Evolutionary conservation across 768 basidiomycete genomes (phyloP).

Genomic region (Cystofilobasidium bisporidii): DNA sequence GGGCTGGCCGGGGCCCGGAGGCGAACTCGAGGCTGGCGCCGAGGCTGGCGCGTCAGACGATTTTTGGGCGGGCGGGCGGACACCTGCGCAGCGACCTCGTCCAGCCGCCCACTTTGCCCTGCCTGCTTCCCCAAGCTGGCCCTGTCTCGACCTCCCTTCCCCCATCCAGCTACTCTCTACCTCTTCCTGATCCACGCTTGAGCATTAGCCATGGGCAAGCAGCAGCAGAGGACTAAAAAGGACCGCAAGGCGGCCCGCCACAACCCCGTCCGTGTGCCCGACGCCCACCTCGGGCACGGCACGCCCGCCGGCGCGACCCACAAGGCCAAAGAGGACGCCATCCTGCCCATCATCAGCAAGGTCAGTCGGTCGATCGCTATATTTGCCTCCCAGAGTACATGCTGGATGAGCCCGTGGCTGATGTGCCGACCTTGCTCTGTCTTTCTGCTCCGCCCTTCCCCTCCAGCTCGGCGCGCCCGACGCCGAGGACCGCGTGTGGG

Average conservation of each 20-base stretch:
- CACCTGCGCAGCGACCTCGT: too few species aligned
- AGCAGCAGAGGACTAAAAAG: conserved; percentile 59
- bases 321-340: conserved; percentile 63
- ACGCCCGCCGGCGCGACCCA: conserved; percentile 48
- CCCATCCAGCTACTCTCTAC: background rate
- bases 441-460: background rate
- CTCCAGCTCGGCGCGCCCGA: conserved; percentile 45
- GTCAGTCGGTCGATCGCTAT: too few species aligned
- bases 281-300: conserved; percentile 78
- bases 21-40: too few species aligned
- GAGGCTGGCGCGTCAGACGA: too few species aligned
- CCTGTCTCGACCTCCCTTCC: too few species aligned
- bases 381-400: too few species aligned
- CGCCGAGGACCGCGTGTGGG: conserved; percentile 78
- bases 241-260: conserved; percentile 52
- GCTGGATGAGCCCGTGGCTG: background rate
- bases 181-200: background rate
- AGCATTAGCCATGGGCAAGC: conserved; percentile 68
- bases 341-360: conserved; percentile 84
- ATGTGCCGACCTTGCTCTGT: background rate
- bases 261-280: conserved; percentile 88
- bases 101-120: too few species aligned
- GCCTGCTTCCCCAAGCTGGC: too few species aligned
- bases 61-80: too few species aligned
- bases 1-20: too few species aligned